Percentiles rank a stretch among this genome's conserved stretches.
Conservation (phyloP, 1,284 basidiomycete genomes). For the Calocybe gambosa region DNA sequence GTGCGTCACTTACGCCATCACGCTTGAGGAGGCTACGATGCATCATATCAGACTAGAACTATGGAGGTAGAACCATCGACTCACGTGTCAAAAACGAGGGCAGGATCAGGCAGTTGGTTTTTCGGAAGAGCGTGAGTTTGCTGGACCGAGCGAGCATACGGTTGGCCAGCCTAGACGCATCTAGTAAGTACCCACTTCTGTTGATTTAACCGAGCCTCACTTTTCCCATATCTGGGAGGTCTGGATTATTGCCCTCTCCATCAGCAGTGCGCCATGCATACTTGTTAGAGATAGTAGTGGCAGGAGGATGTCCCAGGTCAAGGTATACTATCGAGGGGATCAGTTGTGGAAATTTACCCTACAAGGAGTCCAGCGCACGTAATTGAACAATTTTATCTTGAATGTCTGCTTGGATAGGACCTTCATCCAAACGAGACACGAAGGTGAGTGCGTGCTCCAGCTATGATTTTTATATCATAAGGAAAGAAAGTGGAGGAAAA, state of each 20-base stretch:
- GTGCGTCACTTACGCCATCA: conserved; percentile 38
- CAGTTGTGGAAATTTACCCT: background rate
- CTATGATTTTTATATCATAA: conserved; percentile 29
- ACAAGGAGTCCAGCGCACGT: conserved; percentile 35
- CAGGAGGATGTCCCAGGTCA: conserved; percentile 71
- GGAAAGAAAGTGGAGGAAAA: background rate
- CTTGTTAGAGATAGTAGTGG: conserved; percentile 55
- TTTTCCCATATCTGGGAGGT: conserved; percentile 66
- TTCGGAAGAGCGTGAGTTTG: conserved; percentile 56
- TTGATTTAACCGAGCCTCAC: conserved; percentile 14
- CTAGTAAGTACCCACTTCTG: background rate
- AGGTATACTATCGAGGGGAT: conserved; percentile 53
- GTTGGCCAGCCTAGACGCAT: conserved; percentile 45
- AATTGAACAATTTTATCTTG: conserved; percentile 52
- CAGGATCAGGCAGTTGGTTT: conserved; percentile 70
- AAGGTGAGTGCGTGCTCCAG: conserved; percentile 62
- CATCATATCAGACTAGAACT: conserved; percentile 5
- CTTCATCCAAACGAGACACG: conserved; percentile 54
- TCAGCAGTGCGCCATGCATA: conserved; percentile 68
- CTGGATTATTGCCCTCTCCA: conserved; percentile 70
- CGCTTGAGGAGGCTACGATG: conserved; percentile 43
- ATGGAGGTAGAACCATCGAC: conserved; percentile 13
- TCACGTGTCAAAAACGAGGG: conserved; percentile 69
- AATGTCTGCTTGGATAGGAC: conserved; percentile 36
- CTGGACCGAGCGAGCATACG: conserved; percentile 79